Base-by-base conservation (phyloP, 305 asterid species). In the Fraxinus greggii region DNA sequence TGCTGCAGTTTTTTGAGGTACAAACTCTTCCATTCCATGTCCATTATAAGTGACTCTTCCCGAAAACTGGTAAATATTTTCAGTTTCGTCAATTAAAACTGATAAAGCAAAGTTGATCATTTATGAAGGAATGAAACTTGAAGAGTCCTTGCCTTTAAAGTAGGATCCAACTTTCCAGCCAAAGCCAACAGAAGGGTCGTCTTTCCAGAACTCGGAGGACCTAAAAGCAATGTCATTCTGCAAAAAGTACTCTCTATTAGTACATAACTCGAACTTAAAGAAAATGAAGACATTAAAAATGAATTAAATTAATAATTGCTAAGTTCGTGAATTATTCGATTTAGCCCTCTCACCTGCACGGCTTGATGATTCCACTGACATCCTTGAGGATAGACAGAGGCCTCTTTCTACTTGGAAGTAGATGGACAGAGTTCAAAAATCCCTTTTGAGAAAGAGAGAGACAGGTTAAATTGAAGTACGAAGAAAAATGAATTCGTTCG, bases 11-110 rank as follows among this genome's bases (percentile, higher is more conserved):
- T 92, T 89, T 70, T 89, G 90, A 1, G 98, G 95, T 70, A 94
- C 92, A 79, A 94, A 94, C 83, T 95, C 98, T 9, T 93, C 65
- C 87, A 93, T 42, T 65, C 77, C 88, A 51, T 95, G 94, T 13
- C 98, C 98, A n/a, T 95, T 95, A 75, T 93, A 95, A 0, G 92
- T 91, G 36, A 95, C 88, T 61, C 79, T 90, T 24, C 98, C 98
- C 5, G 92, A 81, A 31, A 61, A 35, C 98, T 94, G 85, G 10
- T 23, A 13, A 42, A 28, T 35, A 72, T 75, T 19, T 75, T 35
- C 21, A 63, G 21, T 54, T 21, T 32, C 2, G 35, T 42, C 54
- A 33, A 32, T 72, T 15, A 83, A 67, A 67, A 28, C 21, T 67
- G 36, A 67, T 67, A 82, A 12, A 6, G 8, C 21, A 15, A 32